phyloP scores from a whole-genome alignment of 257 asterid species.

The Capsicum pubescens region DNA sequence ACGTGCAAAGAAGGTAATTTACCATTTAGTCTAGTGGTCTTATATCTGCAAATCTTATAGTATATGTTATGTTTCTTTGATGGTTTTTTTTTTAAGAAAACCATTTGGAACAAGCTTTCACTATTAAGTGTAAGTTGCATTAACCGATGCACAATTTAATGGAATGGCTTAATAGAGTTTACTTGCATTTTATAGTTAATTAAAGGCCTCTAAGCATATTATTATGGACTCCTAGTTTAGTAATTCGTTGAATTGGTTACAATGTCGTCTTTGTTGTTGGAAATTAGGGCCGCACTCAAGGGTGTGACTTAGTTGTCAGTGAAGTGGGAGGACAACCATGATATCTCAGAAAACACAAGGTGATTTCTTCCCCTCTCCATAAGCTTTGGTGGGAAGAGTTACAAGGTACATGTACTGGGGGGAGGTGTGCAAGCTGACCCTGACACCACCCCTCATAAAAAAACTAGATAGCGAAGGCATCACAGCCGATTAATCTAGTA shows the following conservation, averaged over 20 bases:
- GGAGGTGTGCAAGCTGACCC: not conserved
- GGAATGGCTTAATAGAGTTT: not conserved
- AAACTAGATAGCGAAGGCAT: not conserved
- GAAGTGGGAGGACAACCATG: not conserved
- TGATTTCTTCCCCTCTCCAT: not conserved
- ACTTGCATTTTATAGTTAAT: not conserved
- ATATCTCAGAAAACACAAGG: not conserved
- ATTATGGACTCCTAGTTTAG: not conserved
- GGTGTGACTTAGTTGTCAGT: not conserved
- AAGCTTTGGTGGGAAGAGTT: not conserved
- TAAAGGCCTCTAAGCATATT: not conserved
- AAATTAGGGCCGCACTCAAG: not conserved
- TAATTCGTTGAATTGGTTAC: not conserved
- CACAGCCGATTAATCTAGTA: not conserved
- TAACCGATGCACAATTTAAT: not conserved
- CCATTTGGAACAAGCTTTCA: not conserved
- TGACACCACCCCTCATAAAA: not conserved
- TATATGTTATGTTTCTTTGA: not conserved
- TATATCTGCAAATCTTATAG: constrained; percentile 39
- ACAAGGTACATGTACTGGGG: not conserved
- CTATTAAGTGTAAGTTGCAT: not conserved
- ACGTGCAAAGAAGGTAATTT: constrained; percentile 89
- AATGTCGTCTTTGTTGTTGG: not conserved
- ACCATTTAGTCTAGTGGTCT: constrained; percentile 8
- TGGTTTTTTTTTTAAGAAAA: not conserved